A percentile compares a stretch with the other conserved stretches of the same genome.
These are phyloP conservation scores for Aristolochia contorta DNA, from an alignment of 164 flowering plant species.

Conservation along the genomic window DNA sequence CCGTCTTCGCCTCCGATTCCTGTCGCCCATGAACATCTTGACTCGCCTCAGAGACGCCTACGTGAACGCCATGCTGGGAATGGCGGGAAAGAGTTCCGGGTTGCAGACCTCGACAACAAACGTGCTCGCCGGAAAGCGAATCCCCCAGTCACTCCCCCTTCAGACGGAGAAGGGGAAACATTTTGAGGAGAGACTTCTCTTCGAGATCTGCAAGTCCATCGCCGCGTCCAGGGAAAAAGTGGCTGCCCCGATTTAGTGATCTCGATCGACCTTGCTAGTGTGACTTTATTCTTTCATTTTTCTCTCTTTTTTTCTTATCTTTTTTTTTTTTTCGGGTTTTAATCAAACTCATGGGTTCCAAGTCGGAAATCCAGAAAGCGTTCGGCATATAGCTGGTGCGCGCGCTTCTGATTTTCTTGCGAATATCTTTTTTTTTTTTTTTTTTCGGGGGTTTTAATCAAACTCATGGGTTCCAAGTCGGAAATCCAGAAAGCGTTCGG, in stretches of 20 bases:
- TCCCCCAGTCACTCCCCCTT: background rate
- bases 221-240: background rate
- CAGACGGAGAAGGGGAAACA: background rate
- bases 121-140: background rate
- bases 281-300: no score
- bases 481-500: no score
- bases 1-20: background rate
- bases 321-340: no score
- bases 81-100: conserved; percentile 5
- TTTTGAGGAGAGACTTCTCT: conserved; percentile 3
- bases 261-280: no score
- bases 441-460: no score
- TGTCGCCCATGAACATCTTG: conserved; percentile 2
- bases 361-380: no score
- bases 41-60: conserved; percentile 5
- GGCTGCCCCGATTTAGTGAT: background rate
- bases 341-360: no score
- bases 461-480: no score
- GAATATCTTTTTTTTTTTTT: no score
- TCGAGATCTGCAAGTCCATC: conserved; percentile 6
- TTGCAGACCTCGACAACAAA: background rate
- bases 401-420: no score
- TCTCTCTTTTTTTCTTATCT: no score
- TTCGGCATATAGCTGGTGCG: no score
- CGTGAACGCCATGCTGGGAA: conserved; percentile 4